Base-by-base conservation (phyloP, 495 filamentous ascomycete genomes). In the Aspergillus baeticus region DNA sequence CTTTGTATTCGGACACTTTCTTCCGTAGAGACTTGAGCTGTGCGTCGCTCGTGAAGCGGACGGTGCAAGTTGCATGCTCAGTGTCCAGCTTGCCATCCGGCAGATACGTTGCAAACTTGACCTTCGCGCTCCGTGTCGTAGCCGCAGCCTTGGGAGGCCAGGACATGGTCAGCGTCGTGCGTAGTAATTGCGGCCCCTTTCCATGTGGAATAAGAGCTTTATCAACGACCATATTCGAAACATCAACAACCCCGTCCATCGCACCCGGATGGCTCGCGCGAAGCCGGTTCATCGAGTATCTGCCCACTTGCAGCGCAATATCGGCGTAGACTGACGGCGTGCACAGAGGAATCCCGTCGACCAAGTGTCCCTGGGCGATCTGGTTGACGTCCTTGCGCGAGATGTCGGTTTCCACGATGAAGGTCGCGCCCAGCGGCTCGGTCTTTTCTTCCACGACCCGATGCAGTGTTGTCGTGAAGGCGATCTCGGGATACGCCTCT, bases 291-390 rank as follows among this genome's bases (percentile, higher is more conserved):
- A 46, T 46, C 22, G 43, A 46, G 29, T 47, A 47, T 7, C 44
- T 18, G 2, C 44, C 44, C 2, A 47, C 26, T 2, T 34, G 26
- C 1, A 51, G 17, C 1, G 55, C 55, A 6, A 57, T 57, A 29
- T 57, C 55, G n/a, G 36, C 47, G n/a, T 42, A 57, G n/a, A 57
- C 1, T 6, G 46, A 51, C 22, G 66, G 64, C 22, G 69, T 64
- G 2, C 62, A 67, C 0, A 73, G 64, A 35, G 64, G 62, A 23
- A 59, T 60, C 0, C 50, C 50, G 31, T 73, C 67, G 63, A 77
- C 73, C 18, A 53, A 53, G 50, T 72, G 69, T 10, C 69, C 69
- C 31, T 62, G 14, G 3, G 60, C 60, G 4, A 64, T 60, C 22
- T 45, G 53, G 5, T 50, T 45, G 18, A 72, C 59, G 23, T 67